phyloP scores from a whole-genome alignment of 73 alveolate genomes.

The Tetrahymena thermophila region DNA sequence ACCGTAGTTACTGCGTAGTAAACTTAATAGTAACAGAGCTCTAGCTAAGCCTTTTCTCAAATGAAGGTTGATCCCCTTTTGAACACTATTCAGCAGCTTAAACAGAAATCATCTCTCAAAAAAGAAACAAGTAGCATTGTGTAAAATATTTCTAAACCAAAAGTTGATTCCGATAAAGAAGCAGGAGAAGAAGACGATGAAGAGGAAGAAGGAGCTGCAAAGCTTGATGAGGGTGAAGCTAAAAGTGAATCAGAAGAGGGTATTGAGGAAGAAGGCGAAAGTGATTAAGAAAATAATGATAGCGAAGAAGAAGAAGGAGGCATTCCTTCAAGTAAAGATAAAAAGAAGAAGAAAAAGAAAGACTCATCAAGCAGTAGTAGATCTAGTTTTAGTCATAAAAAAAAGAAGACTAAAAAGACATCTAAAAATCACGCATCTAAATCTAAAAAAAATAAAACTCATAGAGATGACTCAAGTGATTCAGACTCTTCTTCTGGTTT shows the following conservation, averaged over 20 bases:
- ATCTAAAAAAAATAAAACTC: background rate
- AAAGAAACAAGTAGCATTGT: background rate
- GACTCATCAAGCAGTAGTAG: background rate
- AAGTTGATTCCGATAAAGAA: background rate
- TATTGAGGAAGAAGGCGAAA: background rate
- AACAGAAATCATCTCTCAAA: background rate
- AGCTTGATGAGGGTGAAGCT: background rate
- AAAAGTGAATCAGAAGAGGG: background rate
- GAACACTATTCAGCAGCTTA: background rate
- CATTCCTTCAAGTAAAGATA: background rate
- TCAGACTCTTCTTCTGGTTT: background rate
- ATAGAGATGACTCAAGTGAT: background rate
- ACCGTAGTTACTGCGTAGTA: background rate
- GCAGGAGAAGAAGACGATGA: background rate
- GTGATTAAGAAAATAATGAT: background rate
- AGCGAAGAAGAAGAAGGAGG: background rate
- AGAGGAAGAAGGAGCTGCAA: slow-evolving; percentile 1
- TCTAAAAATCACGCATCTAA: background rate
- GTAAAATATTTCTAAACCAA: background rate
- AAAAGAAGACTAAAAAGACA: background rate
- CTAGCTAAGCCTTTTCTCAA: background rate
- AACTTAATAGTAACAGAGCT: background rate
- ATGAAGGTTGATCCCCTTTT: background rate
- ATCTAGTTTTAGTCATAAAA: background rate
- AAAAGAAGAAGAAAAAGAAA: background rate